Evolutionary conservation across 805 yeast species (phyloP).

Genomic region (Nakazawaea holstii): DNA sequence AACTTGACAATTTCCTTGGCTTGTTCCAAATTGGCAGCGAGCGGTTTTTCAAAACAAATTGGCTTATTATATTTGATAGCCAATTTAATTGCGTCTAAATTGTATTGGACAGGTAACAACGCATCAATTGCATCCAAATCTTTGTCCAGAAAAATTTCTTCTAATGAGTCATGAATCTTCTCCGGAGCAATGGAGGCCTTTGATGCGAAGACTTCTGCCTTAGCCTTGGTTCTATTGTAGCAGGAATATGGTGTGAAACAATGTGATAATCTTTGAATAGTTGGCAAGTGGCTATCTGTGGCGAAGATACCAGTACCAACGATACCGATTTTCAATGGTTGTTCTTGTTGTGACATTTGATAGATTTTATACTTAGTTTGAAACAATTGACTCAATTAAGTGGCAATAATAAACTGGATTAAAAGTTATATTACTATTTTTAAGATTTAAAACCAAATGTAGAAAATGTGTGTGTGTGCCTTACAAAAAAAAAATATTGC

Average conservation of each 20-base stretch:
- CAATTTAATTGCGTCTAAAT: slow-evolving; percentile 58
- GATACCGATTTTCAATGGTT: slow-evolving; percentile 10
- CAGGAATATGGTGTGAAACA: slow-evolving; percentile 61
- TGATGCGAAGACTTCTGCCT: slow-evolving; percentile 76
- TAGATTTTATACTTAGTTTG: too few species aligned
- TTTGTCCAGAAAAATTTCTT: slow-evolving; percentile 61
- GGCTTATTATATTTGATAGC: slow-evolving; percentile 78
- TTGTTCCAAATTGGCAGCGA: slow-evolving; percentile 79
- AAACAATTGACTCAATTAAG: neutral
- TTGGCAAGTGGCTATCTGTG: slow-evolving; percentile 75
- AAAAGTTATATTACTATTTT: neutral
- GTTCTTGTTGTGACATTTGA: too few species aligned
- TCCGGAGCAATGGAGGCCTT: slow-evolving; percentile 44
- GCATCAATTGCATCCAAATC: slow-evolving; percentile 77
- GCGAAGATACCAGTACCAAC: slow-evolving; percentile 58
- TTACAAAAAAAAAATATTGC: too few species aligned
- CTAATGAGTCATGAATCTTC: slow-evolving; percentile 56
- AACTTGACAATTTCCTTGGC: slow-evolving; percentile 75
- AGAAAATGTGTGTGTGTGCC: too few species aligned
- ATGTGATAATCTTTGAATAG: slow-evolving; percentile 44
- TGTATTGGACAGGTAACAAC: slow-evolving; percentile 82
- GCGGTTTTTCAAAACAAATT: slow-evolving; percentile 81
- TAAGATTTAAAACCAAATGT: too few species aligned
- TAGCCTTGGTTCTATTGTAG: slow-evolving; percentile 76
- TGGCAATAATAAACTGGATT: neutral